Evolutionary conservation across 1,284 basidiomycete genomes (phyloP), one percentile per base, ranked within the genome.

Genomic region (Ceratobasidium sp.): DNA sequence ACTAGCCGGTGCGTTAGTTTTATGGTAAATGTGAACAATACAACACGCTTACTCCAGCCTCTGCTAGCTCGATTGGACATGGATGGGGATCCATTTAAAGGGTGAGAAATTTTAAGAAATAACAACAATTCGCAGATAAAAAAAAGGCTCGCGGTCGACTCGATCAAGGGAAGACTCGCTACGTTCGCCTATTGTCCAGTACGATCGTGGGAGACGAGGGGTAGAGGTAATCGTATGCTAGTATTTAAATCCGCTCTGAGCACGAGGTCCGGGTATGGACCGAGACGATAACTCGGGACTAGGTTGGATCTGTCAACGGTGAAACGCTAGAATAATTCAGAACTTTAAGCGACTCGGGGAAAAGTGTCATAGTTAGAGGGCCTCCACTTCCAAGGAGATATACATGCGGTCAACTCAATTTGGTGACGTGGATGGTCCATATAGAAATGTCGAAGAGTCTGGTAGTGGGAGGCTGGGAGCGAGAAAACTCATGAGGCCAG

Each of bases 11-110:
- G 10, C 44, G 54, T 70, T 23, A 73, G 56, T 67, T 42, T 38
- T 23, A 54, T 12, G 52, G 20, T 20, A 33, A 28, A 50, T 40
- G 40, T 1, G 57, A 46, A n/a, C 7, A 46, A 17, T n/a, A n/a
- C n/a, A n/a, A n/a, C n/a, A 67, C 12, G 62, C 69, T 17, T 73
- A 73, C 69, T 3, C 56, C 56, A 17, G 57, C 69, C 44, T 73
- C 56, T 23, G 56, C 69, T 3, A 73, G 69, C 57, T 73, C 69
- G 44, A 61, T 54, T 1, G 62, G 57, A 54, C 40, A 73, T 5
- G 69, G 69, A 38, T 61, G 69, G 42, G 69, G 54, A 50, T 73
- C 69, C 69, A 71, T 73, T 12, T n/a, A 26, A 62, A 33, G 52
- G 44, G 26, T 28, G n/a, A 67, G 20, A 42, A 33, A 33, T 4